Percentiles rank a stretch among this genome's conserved stretches.
phyloP scores from a whole-genome alignment of 306 rosid species.

The Lagenaria siceraria region DNA sequence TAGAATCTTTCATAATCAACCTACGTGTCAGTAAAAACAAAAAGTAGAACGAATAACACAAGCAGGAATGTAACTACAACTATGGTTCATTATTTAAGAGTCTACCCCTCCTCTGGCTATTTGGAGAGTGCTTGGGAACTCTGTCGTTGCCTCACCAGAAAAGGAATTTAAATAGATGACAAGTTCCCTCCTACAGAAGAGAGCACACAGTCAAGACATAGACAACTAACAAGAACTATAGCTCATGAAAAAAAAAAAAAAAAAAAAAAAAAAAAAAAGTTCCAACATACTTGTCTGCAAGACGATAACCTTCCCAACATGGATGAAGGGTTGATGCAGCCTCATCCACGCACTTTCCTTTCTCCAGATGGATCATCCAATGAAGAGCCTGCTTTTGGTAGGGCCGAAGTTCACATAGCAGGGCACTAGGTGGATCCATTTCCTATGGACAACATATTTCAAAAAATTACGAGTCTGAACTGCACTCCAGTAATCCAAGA shows the following conservation, averaged over 20 bases:
- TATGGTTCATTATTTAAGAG: conserved; percentile 16
- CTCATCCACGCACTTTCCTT: conserved; percentile 50
- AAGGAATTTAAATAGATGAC: conserved; percentile 73
- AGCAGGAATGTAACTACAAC: not conserved
- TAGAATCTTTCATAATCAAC: conserved; percentile 48
- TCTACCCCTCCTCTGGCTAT: conserved; percentile 97
- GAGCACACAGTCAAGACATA: conserved; percentile 7
- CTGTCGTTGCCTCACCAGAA: conserved; percentile 82
- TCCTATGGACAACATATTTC: conserved; percentile 37
- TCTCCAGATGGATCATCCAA: conserved; percentile 85
- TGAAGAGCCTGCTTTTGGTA: conserved; percentile 89
- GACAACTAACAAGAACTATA: conserved; percentile 7
- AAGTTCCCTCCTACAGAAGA: conserved; percentile 50
- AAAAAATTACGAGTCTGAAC: conserved; percentile 5
- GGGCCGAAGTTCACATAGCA: conserved; percentile 71
- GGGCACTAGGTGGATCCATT: conserved; percentile 71
- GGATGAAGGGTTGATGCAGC: conserved; percentile 83
- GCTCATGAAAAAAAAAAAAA: not conserved
- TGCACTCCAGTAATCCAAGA: conserved; percentile 11
- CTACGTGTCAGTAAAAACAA: not conserved
- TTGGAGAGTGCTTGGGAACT: conserved; percentile 90
- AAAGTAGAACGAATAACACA: not conserved
- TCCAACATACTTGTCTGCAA: conserved; percentile 56
- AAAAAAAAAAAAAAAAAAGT: not conserved
- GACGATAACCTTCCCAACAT: conserved; percentile 86